phyloP scores from a whole-genome alignment of 129 eudicot species.

The Artemisia tridentata region DNA sequence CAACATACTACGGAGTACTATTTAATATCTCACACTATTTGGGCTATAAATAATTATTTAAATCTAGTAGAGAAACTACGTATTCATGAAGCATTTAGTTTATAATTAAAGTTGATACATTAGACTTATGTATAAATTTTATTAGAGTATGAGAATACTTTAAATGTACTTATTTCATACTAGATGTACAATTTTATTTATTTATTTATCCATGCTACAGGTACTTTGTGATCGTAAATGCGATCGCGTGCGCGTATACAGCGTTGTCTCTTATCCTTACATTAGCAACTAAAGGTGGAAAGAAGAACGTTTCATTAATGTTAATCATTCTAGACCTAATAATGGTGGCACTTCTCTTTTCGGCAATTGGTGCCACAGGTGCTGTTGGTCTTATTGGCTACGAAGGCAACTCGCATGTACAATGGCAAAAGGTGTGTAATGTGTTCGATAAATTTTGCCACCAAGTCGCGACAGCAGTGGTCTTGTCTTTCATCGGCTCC shows the following conservation, averaged over 20 bases:
- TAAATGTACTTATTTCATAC: no score
- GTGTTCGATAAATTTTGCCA: slow-evolving; percentile 55
- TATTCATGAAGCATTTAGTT: no score
- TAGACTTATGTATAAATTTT: no score
- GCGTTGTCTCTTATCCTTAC: slow-evolving; percentile 42
- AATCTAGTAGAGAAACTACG: no score
- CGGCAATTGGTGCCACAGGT: slow-evolving; percentile 54
- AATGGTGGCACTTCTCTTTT: slow-evolving; percentile 57
- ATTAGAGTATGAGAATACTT: no score
- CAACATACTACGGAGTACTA: no score
- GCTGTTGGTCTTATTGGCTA: slow-evolving; percentile 58
- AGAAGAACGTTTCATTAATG: slow-evolving; percentile 21
- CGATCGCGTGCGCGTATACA: slow-evolving; percentile 53
- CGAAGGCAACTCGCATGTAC: slow-evolving; percentile 63
- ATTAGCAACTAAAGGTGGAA: slow-evolving; percentile 41
- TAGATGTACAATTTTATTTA: no score
- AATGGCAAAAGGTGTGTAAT: slow-evolving; percentile 68
- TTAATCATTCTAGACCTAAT: slow-evolving; percentile 46
- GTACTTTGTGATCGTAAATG: slow-evolving; percentile 69
- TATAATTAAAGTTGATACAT: no score
- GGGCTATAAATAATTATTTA: no score
- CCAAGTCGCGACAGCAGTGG: slow-evolving; percentile 34
- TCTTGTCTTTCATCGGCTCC: slow-evolving; percentile 41
- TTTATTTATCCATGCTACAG: slow-evolving; percentile 17
- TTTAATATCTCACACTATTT: no score